Conservation (phyloP, 352 stramenopile genomes). For the Phytophthora idaei region DNA sequence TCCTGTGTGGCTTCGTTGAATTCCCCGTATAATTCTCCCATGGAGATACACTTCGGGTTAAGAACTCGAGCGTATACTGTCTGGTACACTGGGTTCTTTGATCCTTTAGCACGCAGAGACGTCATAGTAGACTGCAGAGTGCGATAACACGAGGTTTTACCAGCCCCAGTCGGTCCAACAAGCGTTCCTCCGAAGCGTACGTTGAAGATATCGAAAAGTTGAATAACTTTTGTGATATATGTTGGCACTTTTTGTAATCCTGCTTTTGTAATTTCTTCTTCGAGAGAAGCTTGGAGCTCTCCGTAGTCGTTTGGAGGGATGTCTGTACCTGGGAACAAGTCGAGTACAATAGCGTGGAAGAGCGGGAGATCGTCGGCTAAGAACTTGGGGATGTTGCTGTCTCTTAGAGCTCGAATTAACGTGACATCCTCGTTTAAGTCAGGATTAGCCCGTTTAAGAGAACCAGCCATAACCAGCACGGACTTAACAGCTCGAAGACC, state of each 20-base stretch:
- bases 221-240: constrained; percentile 94
- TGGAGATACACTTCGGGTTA: constrained; percentile 89
- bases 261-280: constrained; percentile 62
- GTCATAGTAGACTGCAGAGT: constrained; percentile 90
- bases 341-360: constrained; percentile 92
- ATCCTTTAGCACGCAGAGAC: constrained; percentile 58
- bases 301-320: constrained; percentile 89
- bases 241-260: constrained; percentile 70
- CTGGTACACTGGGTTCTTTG: constrained; percentile 84
- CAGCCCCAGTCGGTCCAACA: constrained; percentile 84
- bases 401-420: constrained; percentile 86
- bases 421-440: constrained; percentile 88
- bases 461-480: constrained; percentile 92
- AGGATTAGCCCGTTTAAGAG: constrained; percentile 84
- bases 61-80: constrained; percentile 71
- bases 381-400: constrained; percentile 97
- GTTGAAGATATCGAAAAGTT: constrained; percentile 95
- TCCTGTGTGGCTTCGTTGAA: constrained; percentile 91
- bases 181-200: constrained; percentile 92
- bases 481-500: constrained; percentile 92
- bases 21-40: constrained; percentile 87
- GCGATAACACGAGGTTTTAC: constrained; percentile 90
- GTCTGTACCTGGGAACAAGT: constrained; percentile 90
- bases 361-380: constrained; percentile 91
- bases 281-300: constrained; percentile 71